Percentiles rank a stretch among this genome's conserved stretches.
Conservation (phyloP, 108 stramenopile species). For the Cyclotella cryptica region DNA sequence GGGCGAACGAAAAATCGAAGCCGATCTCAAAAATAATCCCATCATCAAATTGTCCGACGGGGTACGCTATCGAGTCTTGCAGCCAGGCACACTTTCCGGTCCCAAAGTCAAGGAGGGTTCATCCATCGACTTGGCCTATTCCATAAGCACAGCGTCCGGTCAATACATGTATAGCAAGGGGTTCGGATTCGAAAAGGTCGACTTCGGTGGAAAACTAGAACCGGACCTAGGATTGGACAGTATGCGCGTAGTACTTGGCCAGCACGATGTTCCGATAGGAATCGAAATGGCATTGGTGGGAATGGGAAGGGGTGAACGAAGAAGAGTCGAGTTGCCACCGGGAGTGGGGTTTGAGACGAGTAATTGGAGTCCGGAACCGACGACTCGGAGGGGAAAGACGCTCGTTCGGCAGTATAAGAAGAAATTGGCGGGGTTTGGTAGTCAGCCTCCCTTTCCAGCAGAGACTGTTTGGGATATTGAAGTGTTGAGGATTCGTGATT, state of each 20-base stretch:
- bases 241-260: conserved; percentile 41
- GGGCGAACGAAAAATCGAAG: conserved; percentile 58
- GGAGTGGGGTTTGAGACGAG: conserved; percentile 59
- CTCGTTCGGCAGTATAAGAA: conserved; percentile 51
- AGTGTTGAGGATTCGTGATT: conserved; percentile 48
- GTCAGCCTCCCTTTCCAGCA: conserved; percentile 65
- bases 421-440: conserved; percentile 53
- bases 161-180: conserved; percentile 63
- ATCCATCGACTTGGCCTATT: conserved; percentile 46
- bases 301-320: conserved; percentile 61
- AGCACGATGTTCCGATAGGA: conserved; percentile 54
- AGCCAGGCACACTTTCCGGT: conserved; percentile 16
- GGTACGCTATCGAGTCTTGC: conserved; percentile 55
- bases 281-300: conserved; percentile 63
- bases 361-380: conserved; percentile 61
- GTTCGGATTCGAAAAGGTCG: conserved; percentile 63
- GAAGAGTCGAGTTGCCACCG: conserved; percentile 60
- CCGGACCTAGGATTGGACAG: conserved; percentile 54
- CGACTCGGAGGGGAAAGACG: conserved; percentile 45
- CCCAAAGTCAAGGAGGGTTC: conserved; percentile 40
- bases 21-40: conserved; percentile 57
- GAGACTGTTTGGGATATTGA: conserved; percentile 68
- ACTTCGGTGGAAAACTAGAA: conserved; percentile 38
- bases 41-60: conserved; percentile 43
- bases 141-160: conserved; percentile 30